phyloP scores from a whole-genome alignment of 2,329 filamentous ascomycete species.

The Xylaria sp. region DNA sequence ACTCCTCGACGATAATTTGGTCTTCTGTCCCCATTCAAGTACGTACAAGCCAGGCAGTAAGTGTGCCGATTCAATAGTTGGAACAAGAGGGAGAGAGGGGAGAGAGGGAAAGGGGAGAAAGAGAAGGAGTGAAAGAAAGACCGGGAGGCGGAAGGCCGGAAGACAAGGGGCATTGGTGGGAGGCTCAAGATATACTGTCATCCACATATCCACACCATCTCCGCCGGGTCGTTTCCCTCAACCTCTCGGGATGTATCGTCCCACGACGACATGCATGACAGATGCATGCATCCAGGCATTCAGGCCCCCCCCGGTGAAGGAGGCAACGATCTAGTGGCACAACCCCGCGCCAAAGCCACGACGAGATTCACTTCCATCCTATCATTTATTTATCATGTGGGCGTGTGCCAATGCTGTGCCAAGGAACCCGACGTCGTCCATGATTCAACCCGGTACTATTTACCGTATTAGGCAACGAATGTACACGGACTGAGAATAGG shows the following conservation, averaged over 20 bases:
- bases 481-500: background rate
- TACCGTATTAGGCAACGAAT: conserved; percentile 13
- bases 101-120: conserved; percentile 1
- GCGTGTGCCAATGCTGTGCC: conserved; percentile 34
- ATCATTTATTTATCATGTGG: conserved; percentile 33
- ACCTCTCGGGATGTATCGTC: conserved; percentile 26
- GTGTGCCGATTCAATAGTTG: conserved; percentile 20
- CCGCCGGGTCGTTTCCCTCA: conserved; percentile 19
- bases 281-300: conserved; percentile 32
- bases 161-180: conserved; percentile 32
- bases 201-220: conserved; percentile 10
- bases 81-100: conserved; percentile 24
- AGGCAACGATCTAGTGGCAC: conserved; percentile 29
- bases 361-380: conserved; percentile 25
- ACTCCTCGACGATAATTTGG: conserved; percentile 50
- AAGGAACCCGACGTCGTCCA: conserved; percentile 21
- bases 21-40: conserved; percentile 52
- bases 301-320: conserved; percentile 23
- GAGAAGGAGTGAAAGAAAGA: conserved; percentile 30
- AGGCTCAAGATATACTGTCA: conserved; percentile 38
- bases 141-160: conserved; percentile 24
- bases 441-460: conserved; percentile 13
- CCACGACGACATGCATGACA: conserved; percentile 33
- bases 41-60: conserved; percentile 35
- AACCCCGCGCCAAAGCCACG: conserved; percentile 37